Conservation (phyloP, 2,329 filamentous ascomycete species). For the Diaporthe helianthi region DNA sequence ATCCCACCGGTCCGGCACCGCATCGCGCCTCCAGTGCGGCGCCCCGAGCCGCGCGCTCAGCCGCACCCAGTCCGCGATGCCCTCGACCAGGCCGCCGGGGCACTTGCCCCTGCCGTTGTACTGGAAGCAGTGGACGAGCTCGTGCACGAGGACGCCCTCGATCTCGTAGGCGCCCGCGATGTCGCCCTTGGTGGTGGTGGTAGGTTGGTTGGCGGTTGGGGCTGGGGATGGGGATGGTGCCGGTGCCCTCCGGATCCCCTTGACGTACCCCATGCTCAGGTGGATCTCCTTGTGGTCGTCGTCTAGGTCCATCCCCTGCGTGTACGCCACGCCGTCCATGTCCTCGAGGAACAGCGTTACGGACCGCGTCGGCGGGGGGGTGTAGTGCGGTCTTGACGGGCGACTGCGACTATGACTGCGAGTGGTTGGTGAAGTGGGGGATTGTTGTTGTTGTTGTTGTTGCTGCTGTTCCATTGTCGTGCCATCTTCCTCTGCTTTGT, state of each 20-base stretch:
- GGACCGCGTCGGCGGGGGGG: slow-evolving; percentile 73
- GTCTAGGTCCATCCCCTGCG: slow-evolving; percentile 53
- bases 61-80: slow-evolving; percentile 91
- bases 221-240: slow-evolving; percentile 36
- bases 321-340: slow-evolving; percentile 90
- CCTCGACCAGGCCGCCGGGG: slow-evolving; percentile 84
- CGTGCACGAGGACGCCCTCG: slow-evolving; percentile 84
- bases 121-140: slow-evolving; percentile 95
- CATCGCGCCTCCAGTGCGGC: slow-evolving; percentile 79
- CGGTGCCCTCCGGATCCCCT: slow-evolving; percentile 44
- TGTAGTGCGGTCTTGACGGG: slow-evolving; percentile 13
- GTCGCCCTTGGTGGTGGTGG: slow-evolving; percentile 45
- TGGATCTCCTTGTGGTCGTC: slow-evolving; percentile 47
- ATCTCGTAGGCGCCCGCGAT: slow-evolving; percentile 63
- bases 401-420: too few relatives aligned
- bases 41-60: slow-evolving; percentile 75
- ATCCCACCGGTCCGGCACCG: slow-evolving; percentile 72
- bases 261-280: slow-evolving; percentile 79
- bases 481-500: too few relatives aligned
- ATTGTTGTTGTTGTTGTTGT: not conserved
- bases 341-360: slow-evolving; percentile 82
- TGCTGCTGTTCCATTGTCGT: not conserved
- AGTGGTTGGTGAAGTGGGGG: not conserved
- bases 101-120: slow-evolving; percentile 69
- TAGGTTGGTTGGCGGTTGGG: not conserved